These are phyloP conservation scores for Eucalyptus curtisii DNA, from an alignment of 345 rosid genomes.

Conservation along the genomic window DNA sequence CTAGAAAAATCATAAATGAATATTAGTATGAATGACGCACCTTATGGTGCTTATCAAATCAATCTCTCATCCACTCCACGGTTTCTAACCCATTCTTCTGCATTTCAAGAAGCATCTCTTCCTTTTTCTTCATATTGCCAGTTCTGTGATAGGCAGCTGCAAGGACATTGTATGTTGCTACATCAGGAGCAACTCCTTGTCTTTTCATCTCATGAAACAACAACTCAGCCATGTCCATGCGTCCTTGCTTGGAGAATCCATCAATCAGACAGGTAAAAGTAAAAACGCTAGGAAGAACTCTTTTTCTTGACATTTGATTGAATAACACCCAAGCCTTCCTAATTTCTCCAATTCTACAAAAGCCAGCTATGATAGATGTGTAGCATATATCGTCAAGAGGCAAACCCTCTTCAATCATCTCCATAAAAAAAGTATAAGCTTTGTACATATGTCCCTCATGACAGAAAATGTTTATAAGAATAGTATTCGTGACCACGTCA, in stretches of 20 bases:
- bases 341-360: conserved; percentile 28
- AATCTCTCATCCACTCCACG: background rate
- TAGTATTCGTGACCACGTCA: conserved; percentile 17
- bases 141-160: conserved; percentile 20
- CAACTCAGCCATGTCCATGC: conserved; percentile 27
- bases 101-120: conserved; percentile 27
- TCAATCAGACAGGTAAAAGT: conserved; percentile 40
- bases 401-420: conserved; percentile 26
- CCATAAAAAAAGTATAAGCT: conserved; percentile 22
- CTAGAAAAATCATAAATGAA: background rate
- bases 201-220: conserved; percentile 28
- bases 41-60: background rate
- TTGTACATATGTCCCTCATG: conserved; percentile 1
- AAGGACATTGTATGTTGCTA: conserved; percentile 28
- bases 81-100: conserved; percentile 2
- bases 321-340: conserved; percentile 20
- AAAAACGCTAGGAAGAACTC: conserved; percentile 18
- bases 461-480: conserved; percentile 28
- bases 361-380: conserved; percentile 34
- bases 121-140: conserved; percentile 11
- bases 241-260: conserved; percentile 25
- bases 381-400: conserved; percentile 21
- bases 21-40: background rate
- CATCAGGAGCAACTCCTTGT: conserved; percentile 15
- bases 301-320: conserved; percentile 10